phyloP scores from a whole-genome alignment of 2,329 filamentous ascomycete species.

The Emmonsiellopsis sp. region DNA sequence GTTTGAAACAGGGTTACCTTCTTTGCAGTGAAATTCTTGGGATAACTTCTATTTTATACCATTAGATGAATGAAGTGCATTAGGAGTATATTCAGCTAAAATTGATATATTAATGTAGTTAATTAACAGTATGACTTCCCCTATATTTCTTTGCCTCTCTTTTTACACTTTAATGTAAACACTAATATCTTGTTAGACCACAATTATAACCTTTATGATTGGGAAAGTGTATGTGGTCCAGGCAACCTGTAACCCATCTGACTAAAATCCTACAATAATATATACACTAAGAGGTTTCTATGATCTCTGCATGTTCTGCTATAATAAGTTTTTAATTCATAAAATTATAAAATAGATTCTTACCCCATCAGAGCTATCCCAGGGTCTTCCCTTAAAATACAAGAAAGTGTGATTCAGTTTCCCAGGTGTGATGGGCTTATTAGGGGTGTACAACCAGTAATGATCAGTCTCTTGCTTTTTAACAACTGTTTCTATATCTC shows the following conservation, averaged over 20 bases:
- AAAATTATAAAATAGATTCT: conserved; percentile 3
- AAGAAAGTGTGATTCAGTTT: background rate
- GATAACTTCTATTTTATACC: conserved; percentile 1
- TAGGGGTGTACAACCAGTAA: too few relatives aligned
- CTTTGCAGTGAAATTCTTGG: conserved; percentile 1
- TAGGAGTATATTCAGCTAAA: background rate
- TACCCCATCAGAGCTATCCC: background rate
- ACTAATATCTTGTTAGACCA: conserved; percentile 1
- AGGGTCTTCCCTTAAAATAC: background rate
- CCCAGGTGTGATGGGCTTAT: too few relatives aligned
- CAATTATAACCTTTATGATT: background rate
- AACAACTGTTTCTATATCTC: too few relatives aligned
- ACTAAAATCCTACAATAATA: too few relatives aligned
- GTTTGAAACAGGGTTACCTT: background rate
- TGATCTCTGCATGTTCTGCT: too few relatives aligned
- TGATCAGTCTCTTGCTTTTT: too few relatives aligned
- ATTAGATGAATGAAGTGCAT: conserved; percentile 3
- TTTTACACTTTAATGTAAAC: conserved; percentile 1
- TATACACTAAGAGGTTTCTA: too few relatives aligned
- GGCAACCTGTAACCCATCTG: too few relatives aligned
- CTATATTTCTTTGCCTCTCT: background rate
- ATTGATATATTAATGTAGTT: background rate
- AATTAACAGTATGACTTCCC: background rate
- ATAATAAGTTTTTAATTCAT: background rate
- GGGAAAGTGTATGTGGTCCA: too few relatives aligned